phyloP scores from a whole-genome alignment of 2,329 filamentous ascomycete genomes.

The Trichoderma sp. region DNA sequence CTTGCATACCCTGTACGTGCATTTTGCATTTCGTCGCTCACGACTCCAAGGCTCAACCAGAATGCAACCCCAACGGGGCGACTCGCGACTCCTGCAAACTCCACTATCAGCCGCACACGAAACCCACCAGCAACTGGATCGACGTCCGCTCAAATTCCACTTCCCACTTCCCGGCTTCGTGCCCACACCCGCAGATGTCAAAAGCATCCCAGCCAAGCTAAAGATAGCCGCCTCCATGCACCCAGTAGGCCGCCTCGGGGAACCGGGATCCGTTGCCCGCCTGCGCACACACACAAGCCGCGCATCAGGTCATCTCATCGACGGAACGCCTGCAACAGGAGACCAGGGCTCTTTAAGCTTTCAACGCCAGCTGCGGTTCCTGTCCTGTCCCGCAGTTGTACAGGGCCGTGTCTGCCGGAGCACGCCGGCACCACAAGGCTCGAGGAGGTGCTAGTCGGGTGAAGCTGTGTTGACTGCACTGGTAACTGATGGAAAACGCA shows the following conservation, averaged over 20 bases:
- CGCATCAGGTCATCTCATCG: slow-evolving; percentile 19
- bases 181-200: slow-evolving; percentile 27
- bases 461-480: no score
- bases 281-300: slow-evolving; percentile 7
- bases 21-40: not conserved
- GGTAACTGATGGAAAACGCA: not conserved
- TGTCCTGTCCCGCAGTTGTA: not conserved
- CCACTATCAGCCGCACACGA: slow-evolving; percentile 25
- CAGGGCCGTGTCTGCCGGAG: not conserved
- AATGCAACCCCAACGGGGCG: slow-evolving; percentile 4
- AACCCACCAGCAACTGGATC: slow-evolving; percentile 14
- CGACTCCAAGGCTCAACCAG: no score
- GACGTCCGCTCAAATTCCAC: slow-evolving; percentile 14
- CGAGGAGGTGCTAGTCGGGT: no score
- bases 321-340: not conserved
- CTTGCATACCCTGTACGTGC: slow-evolving; percentile 18
- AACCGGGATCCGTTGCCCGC: slow-evolving; percentile 16
- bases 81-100: slow-evolving; percentile 10
- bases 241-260: slow-evolving; percentile 23
- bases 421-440: no score
- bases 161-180: slow-evolving; percentile 24
- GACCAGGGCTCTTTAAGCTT: not conserved
- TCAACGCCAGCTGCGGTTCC: not conserved
- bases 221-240: slow-evolving; percentile 12
- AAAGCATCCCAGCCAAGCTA: slow-evolving; percentile 25